Evolutionary conservation across 208 protist genomes (phyloP), one percentile per base, ranked within the genome.

Genomic region (Acanthamoeba healyi): DNA sequence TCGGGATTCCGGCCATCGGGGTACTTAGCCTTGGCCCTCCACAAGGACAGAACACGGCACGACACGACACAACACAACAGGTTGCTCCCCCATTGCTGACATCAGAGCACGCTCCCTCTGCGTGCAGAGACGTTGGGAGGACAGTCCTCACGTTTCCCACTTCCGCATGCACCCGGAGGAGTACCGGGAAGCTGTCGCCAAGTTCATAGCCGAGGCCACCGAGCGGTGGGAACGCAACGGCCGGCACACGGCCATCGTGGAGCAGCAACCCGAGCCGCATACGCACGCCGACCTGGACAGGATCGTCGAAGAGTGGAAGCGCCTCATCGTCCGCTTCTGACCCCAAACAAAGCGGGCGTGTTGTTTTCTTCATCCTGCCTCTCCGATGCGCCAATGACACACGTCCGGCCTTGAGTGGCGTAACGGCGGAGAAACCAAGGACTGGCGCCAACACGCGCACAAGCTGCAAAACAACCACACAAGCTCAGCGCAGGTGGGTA

Each of bases 131-230:
- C 42, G 70, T 24, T 79, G 70, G 70, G 24, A 38, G 38, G 70
- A 79, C 38, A 79, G 70, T 24, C 70, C 70, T 4, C 70, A 79
- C 70, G 70, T 79, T 5, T 12, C 12, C 34, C 70, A 79, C 70
- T 79, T 79, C 26, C 7, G 70, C 9, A 44, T 17, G 14, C 70
- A 79, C 36, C 32, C 70, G 17, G 70, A 5, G 7, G 70, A 79
- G 36, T 79, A 79, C 36, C 17, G 36, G 5, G 70, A 12, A n/a
- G 70, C 38, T 24, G 70, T 79, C 29, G 9, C 29, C 5, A 10
- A 24, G 12, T 79, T 79, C 32, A 44, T 79, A 12, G 10, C 5
- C 9, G 70, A 79, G 29, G 7, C 15, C 24, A 44, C 70, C 26
- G 36, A 79, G 70, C 70, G 70, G 12, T 79, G 70, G 70, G 29